Percentiles rank a stretch among this genome's conserved stretches.
These are phyloP conservation scores for Hymenoscyphus repandus DNA, from an alignment of 2,329 filamentous ascomycete genomes.

Conservation along the genomic window DNA sequence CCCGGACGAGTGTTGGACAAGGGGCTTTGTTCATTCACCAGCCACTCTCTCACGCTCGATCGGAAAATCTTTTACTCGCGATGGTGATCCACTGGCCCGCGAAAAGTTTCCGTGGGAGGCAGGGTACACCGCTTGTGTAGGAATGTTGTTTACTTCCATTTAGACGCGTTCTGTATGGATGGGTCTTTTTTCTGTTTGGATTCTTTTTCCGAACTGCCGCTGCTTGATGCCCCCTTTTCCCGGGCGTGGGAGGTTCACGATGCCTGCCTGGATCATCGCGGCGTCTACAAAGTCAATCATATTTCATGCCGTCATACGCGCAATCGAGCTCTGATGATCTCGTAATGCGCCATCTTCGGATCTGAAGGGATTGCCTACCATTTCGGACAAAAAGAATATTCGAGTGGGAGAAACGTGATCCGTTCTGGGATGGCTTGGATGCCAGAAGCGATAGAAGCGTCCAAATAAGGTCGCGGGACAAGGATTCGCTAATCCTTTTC, in stretches of 20 bases:
- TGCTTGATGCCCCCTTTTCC: background rate
- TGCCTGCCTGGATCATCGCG: constrained; percentile 12
- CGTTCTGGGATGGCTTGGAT: background rate
- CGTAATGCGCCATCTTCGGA: constrained; percentile 9
- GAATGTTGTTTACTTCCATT: background rate
- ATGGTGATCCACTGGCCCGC: background rate
- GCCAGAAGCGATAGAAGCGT: constrained; percentile 3
- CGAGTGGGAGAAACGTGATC: constrained; percentile 1
- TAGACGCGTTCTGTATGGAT: background rate
- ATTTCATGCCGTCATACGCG: constrained; percentile 22
- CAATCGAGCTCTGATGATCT: constrained; percentile 9
- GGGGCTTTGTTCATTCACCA: background rate
- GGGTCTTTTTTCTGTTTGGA: background rate
- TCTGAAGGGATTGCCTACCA: background rate
- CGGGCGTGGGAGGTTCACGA: background rate
- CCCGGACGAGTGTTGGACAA: constrained; percentile 2
- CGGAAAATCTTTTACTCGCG: constrained; percentile 13
- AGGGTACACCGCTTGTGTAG: constrained; percentile 19
- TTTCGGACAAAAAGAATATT: too few relatives aligned
- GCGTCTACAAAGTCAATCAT: constrained; percentile 10
- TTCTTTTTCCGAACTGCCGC: background rate
- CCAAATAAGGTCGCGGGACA: constrained; percentile 19
- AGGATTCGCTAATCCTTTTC: constrained; percentile 15
- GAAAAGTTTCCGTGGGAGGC: constrained; percentile 3
- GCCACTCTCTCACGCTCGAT: background rate